Evolutionary conservation across 495 filamentous ascomycete genomes (phyloP).

Genomic region (Neurospora sp.): DNA sequence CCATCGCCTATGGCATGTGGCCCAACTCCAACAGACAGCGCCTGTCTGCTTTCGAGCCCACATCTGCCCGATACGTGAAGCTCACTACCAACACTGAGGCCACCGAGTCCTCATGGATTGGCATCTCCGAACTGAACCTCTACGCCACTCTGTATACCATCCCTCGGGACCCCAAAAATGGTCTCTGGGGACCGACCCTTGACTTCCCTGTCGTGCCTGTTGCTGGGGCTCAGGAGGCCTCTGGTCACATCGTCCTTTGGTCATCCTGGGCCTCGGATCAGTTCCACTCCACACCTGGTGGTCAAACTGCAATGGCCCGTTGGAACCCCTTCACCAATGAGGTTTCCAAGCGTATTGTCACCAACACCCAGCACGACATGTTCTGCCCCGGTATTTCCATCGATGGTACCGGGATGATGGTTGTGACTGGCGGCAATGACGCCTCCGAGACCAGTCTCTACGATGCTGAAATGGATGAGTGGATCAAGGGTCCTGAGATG

Average conservation of each 20-base stretch:
- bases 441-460: constrained; percentile 38
- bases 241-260: not conserved
- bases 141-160: not conserved
- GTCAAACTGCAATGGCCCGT: constrained; percentile 35
- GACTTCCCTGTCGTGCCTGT: not conserved
- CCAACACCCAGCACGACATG: constrained; percentile 42
- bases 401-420: constrained; percentile 37
- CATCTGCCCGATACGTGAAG: not conserved
- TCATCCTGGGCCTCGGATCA: not conserved
- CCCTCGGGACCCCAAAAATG: not conserved
- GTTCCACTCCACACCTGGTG: constrained; percentile 4
- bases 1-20: not conserved
- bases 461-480: constrained; percentile 19
- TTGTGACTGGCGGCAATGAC: constrained; percentile 44
- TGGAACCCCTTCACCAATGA: constrained; percentile 25
- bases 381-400: constrained; percentile 52
- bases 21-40: not conserved
- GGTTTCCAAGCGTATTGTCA: constrained; percentile 28
- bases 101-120: not conserved
- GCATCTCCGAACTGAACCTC: not conserved
- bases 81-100: not conserved
- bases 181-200: not conserved
- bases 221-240: not conserved
- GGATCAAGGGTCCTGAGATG: constrained; percentile 31
- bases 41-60: not conserved